A percentile compares a stretch with the other conserved stretches of the same genome.
These are phyloP conservation scores for Starmerella kuoi DNA, from an alignment of 805 yeast species.

Conservation along the genomic window DNA sequence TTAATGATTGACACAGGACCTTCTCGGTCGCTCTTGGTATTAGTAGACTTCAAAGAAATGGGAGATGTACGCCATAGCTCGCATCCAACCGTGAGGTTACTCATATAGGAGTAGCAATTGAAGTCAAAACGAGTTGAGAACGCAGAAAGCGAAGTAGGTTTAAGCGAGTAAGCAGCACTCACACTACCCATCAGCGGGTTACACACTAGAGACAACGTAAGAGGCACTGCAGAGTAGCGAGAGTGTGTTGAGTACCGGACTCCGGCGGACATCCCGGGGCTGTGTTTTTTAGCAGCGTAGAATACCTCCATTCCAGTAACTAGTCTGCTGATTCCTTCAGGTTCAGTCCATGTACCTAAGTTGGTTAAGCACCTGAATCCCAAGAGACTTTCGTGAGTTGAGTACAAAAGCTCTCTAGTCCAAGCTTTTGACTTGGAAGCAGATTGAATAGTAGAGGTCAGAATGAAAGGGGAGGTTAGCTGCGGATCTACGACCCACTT, in stretches of 20 bases:
- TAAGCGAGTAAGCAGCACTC: slow-evolving; percentile 75
- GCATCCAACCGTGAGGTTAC: slow-evolving; percentile 75
- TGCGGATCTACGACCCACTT: slow-evolving; percentile 64
- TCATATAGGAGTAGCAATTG: slow-evolving; percentile 79
- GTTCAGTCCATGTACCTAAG: slow-evolving; percentile 32
- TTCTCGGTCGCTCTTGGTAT: slow-evolving; percentile 4
- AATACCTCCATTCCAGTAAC: slow-evolving; percentile 79
- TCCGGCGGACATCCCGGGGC: slow-evolving; percentile 83
- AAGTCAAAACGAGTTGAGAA: slow-evolving; percentile 79
- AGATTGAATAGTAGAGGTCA: slow-evolving; percentile 22
- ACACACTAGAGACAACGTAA: slow-evolving; percentile 72
- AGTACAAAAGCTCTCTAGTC: slow-evolving; percentile 68
- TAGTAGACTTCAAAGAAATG: slow-evolving; percentile 15
- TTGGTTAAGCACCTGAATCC: slow-evolving; percentile 75
- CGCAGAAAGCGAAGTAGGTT: slow-evolving; percentile 57
- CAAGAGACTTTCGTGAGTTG: slow-evolving; percentile 69
- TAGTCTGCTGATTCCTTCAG: slow-evolving; percentile 37
- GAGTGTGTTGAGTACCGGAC: slow-evolving; percentile 75
- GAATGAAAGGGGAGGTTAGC: slow-evolving; percentile 40
- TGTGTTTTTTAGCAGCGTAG: slow-evolving; percentile 71
- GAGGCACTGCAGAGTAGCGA: slow-evolving; percentile 75
- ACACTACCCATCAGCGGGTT: slow-evolving; percentile 87
- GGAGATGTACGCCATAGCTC: slow-evolving; percentile 54
- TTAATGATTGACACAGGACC: slow-evolving; percentile 47
- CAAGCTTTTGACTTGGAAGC: slow-evolving; percentile 31